phyloP scores from a whole-genome alignment of 495 filamentous ascomycete species.

The Cercophora newfieldiana region DNA sequence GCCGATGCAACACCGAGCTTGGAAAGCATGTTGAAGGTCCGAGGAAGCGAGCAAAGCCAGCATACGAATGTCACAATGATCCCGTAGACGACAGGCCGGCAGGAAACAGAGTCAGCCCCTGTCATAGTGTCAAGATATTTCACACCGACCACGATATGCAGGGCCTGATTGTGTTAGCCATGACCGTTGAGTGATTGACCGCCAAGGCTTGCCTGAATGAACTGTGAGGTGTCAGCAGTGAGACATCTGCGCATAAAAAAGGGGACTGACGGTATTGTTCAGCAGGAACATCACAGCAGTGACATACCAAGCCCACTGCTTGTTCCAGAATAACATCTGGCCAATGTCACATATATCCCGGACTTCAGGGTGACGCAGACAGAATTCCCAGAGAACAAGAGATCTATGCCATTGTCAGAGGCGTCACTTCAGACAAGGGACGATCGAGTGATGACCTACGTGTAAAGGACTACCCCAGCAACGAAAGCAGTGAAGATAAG shows the following conservation, averaged over 20 bases:
- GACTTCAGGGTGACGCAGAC: slow-evolving; percentile 80
- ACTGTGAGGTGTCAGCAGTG: slow-evolving; percentile 23
- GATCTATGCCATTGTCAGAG: slow-evolving; percentile 42
- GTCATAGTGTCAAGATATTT: slow-evolving; percentile 87
- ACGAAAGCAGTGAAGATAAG: slow-evolving; percentile 78
- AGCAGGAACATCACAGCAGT: slow-evolving; percentile 87
- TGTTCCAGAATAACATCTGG: slow-evolving; percentile 81
- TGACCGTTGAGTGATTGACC: not conserved
- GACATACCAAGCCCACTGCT: slow-evolving; percentile 76
- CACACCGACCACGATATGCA: slow-evolving; percentile 77
- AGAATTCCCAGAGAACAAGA: slow-evolving; percentile 83
- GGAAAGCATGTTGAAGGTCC: slow-evolving; percentile 77
- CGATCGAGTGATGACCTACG: slow-evolving; percentile 35
- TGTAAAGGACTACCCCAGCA: slow-evolving; percentile 75
- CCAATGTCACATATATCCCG: slow-evolving; percentile 90
- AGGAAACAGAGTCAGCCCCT: slow-evolving; percentile 46
- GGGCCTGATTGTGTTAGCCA: slow-evolving; percentile 43
- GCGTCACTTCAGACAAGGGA: not conserved
- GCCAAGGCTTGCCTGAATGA: slow-evolving; percentile 11
- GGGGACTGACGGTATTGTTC: slow-evolving; percentile 86
- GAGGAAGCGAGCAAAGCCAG: slow-evolving; percentile 73
- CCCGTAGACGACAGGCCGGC: slow-evolving; percentile 68
- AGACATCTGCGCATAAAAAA: slow-evolving; percentile 31
- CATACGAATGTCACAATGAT: slow-evolving; percentile 69
- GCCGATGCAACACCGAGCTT: slow-evolving; percentile 74